These are phyloP conservation scores for Syzygium oleosum DNA, from an alignment of 345 rosid genomes.

Conservation along the genomic window DNA sequence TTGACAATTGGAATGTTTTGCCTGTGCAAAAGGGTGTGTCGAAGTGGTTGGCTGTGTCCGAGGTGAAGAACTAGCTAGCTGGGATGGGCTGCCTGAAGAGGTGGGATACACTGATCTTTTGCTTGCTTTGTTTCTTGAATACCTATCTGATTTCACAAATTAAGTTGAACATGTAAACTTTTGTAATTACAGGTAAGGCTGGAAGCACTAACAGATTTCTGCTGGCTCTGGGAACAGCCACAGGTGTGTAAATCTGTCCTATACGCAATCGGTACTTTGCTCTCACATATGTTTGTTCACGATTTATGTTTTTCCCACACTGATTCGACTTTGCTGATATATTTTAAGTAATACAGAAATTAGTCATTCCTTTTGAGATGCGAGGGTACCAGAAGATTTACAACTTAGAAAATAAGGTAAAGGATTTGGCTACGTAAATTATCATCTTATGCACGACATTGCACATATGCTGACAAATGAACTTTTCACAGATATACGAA, in stretches of 20 bases:
- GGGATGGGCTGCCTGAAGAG: constrained; percentile 55
- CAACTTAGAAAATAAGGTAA: no score
- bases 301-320: no score
- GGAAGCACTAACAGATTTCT: constrained; percentile 75
- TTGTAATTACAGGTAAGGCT: constrained; percentile 49
- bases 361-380: no score
- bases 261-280: neutral
- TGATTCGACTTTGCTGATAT: no score
- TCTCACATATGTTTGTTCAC: neutral
- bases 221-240: constrained; percentile 90
- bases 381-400: no score
- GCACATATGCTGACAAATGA: no score
- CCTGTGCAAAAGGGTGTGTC: constrained; percentile 39
- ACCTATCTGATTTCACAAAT: neutral
- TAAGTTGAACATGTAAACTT: neutral
- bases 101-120: constrained; percentile 12
- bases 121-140: neutral
- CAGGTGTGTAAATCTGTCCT: constrained; percentile 29
- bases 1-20: neutral
- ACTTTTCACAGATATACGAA: no score
- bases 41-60: constrained; percentile 51
- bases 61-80: constrained; percentile 40
- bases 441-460: no score
- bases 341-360: no score
- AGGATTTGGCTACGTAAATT: no score